phyloP scores from a whole-genome alignment of 1,284 basidiomycete genomes.

The Schizophyllum amplum region DNA sequence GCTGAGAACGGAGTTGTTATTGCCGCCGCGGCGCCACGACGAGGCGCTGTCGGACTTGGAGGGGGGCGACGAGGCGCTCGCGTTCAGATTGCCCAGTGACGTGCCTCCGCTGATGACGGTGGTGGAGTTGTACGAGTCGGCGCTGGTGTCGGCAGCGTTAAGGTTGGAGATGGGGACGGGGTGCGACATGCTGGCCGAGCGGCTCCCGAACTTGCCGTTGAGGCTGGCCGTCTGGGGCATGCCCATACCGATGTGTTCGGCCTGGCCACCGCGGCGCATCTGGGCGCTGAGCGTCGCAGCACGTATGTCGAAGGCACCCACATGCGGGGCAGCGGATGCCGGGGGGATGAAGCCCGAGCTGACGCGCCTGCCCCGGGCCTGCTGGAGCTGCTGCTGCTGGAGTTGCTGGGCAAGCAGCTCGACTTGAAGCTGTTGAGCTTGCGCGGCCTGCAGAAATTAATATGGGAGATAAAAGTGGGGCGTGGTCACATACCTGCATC shows the following conservation, averaged over 20 bases:
- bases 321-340: constrained; percentile 59
- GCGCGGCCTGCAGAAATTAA: constrained; percentile 18
- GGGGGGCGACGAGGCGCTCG: constrained; percentile 26
- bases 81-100: constrained; percentile 46
- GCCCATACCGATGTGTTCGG: constrained; percentile 46
- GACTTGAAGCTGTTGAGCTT: constrained; percentile 40
- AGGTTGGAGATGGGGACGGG: constrained; percentile 26
- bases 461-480: constrained; percentile 8
- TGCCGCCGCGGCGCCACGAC: constrained; percentile 69
- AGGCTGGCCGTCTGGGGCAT: constrained; percentile 74
- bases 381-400: constrained; percentile 48
- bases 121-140: constrained; percentile 38
- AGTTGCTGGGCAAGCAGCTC: constrained; percentile 44
- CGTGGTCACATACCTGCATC: constrained; percentile 50
- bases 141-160: constrained; percentile 33
- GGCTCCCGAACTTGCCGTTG: constrained; percentile 66
- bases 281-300: constrained; percentile 42
- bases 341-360: constrained; percentile 48
- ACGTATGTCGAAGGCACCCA: constrained; percentile 54
- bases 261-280: constrained; percentile 56
- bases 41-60: constrained; percentile 71
- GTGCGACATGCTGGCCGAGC: constrained; percentile 37
- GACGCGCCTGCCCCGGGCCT: constrained; percentile 34
- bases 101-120: constrained; percentile 67
- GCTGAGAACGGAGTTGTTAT: constrained; percentile 60